A percentile compares a stretch with the other conserved stretches of the same genome.
Evolutionary conservation across 345 rosid species (phyloP).

Genomic region (Stellera chamaejasme): DNA sequence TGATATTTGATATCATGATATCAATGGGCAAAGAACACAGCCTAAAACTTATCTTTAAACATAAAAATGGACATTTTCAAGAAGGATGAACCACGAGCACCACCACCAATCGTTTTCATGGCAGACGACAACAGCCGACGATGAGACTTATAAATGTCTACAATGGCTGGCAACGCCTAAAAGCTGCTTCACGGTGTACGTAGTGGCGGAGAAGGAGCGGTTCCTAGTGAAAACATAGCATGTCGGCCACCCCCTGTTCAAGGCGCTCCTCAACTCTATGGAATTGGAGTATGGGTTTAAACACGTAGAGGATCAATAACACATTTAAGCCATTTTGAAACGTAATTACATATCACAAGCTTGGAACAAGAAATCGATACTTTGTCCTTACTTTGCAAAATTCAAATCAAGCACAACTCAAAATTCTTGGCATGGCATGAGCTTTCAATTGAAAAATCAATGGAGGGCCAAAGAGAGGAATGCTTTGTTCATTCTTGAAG

Average conservation of each 20-base stretch:
- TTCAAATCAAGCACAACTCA: no score
- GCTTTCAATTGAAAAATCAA: no score
- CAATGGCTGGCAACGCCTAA: constrained; percentile 28
- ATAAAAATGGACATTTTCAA: constrained; percentile 29
- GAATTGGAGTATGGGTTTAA: no score
- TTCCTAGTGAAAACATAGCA: constrained; percentile 42
- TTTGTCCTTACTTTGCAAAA: no score
- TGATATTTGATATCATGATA: no score
- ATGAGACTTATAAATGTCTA: constrained; percentile 6
- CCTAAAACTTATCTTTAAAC: no score
- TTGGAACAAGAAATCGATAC: no score
- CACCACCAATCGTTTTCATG: not conserved
- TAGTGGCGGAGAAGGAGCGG: constrained; percentile 48
- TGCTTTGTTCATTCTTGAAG: constrained; percentile 32
- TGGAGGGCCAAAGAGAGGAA: constrained; percentile 14
- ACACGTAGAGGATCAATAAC: not conserved
- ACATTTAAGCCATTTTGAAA: not conserved
- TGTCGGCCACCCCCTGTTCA: constrained; percentile 65
- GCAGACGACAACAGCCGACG: not conserved
- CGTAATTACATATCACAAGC: not conserved
- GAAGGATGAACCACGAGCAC: constrained; percentile 29
- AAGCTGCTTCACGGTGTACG: constrained; percentile 71
- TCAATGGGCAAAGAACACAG: no score
- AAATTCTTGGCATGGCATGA: no score
- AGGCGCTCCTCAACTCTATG: constrained; percentile 62